phyloP scores from a whole-genome alignment of 441 rosid species.

The Bocquillonia castaneifolia region DNA sequence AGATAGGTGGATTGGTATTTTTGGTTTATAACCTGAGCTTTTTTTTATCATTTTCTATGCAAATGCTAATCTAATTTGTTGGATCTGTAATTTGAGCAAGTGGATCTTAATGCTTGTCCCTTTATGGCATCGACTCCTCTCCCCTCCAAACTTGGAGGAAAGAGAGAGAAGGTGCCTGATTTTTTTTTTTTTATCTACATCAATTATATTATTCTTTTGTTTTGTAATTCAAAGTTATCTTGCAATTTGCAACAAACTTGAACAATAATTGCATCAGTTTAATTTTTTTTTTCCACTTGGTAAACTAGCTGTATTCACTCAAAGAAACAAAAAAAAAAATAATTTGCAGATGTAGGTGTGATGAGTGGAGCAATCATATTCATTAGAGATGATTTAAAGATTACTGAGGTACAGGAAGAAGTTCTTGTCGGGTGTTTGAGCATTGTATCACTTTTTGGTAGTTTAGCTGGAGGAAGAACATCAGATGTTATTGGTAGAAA shows the following conservation, averaged over 20 bases:
- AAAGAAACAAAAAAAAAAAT: background rate
- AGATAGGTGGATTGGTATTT: background rate
- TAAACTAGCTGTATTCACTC: background rate
- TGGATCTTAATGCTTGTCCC: background rate
- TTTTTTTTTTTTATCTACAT: background rate
- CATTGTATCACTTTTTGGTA: conserved; percentile 69
- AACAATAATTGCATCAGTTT: background rate
- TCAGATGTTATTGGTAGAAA: conserved; percentile 75
- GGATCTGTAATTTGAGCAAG: background rate
- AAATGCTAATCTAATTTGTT: background rate
- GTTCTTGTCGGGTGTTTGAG: conserved; percentile 75
- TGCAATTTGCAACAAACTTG: background rate
- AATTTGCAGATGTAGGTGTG: conserved; percentile 75
- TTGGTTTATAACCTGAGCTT: background rate
- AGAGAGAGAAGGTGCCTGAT: background rate
- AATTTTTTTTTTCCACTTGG: background rate
- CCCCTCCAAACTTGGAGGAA: background rate
- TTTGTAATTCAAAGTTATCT: background rate
- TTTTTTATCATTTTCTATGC: background rate
- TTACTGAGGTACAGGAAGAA: conserved; percentile 72
- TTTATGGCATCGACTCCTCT: background rate
- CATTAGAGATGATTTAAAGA: conserved; percentile 75
- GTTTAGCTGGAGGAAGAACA: conserved; percentile 81
- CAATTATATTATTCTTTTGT: background rate
- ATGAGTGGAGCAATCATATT: conserved; percentile 93